Evolutionary conservation across 805 yeast genomes (phyloP), one percentile per base, ranked within the genome.

Genomic region (Yamadazyma olivae): DNA sequence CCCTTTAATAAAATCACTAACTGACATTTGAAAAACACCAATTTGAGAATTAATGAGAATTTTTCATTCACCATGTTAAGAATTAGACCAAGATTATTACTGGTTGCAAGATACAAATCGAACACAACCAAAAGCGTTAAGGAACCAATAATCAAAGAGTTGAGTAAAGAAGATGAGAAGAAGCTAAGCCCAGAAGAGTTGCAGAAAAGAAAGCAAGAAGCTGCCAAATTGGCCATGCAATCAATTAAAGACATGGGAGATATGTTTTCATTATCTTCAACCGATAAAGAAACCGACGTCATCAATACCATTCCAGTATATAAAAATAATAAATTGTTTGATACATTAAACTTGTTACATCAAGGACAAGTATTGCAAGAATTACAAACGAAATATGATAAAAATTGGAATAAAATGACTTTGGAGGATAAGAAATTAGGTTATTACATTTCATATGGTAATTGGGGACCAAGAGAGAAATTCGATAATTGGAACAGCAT

Each of bases 391-490:
- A 75, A 67, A 38, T 63, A 59, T 50, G 77, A 73, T 44, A 67
- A 67, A 35, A 67, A 72, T 36, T 84, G 95, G 95, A 54, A 55
- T 2, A 56, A 63, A 27, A 44, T 81, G 30, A 64, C 75, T 3
- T 41, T 41, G 9, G 69, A 73, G 33, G 71, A 71, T 35, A 81
- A 82, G 50, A 64, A 72, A 42, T 62, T 81, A 44, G 70, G 77
- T 7, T 81, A 77, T 53, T 80, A 71, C 59, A 68, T 81, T 20
- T 70, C 81, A 0, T 84, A 79, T 56, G 90, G 90, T 2, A 67
- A 81, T 32, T 76, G 83, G 71, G 93, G 89, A 0, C 81, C 78
- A 1, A 67, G 95, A 43, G 79, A 74, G 32, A 74, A 74, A 15
- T 71, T 81, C 37, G 57, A 60, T 33, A 67, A 66, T 44, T 67